Conservation (phyloP, 2,329 filamentous ascomycete genomes). For the Pseudogymnoascus sp. region DNA sequence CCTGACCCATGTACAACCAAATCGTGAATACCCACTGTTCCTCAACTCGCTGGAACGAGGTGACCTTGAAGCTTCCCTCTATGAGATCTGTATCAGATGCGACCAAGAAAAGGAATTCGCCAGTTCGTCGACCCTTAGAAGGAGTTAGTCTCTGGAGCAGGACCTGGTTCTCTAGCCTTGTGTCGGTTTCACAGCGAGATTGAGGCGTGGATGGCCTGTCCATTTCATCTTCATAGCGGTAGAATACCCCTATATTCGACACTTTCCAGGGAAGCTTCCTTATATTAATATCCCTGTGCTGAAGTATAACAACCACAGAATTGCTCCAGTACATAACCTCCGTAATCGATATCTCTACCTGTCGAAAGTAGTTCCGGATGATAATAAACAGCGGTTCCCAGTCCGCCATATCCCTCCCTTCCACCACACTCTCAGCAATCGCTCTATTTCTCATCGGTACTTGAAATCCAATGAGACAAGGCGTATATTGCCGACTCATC, state of each 20-base stretch:
- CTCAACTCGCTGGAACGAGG: background rate
- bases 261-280: background rate
- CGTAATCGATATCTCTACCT: background rate
- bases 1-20: constrained; percentile 3
- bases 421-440: background rate
- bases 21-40: background rate
- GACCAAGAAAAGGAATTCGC: background rate
- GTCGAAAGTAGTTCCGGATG: background rate
- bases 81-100: background rate
- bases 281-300: background rate
- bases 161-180: background rate
- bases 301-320: background rate
- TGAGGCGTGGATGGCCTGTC: background rate
- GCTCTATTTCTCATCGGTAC: background rate
- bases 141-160: background rate
- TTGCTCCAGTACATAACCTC: background rate
- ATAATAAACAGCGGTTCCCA: background rate
- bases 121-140: background rate
- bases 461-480: background rate
- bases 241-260: background rate
- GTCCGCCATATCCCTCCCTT: background rate
- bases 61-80: background rate
- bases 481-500: background rate
- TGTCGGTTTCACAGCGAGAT: background rate
- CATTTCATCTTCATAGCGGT: background rate